Evolutionary conservation across 2,329 filamentous ascomycete genomes (phyloP).

Genomic region (Zopfia rhizophila): DNA sequence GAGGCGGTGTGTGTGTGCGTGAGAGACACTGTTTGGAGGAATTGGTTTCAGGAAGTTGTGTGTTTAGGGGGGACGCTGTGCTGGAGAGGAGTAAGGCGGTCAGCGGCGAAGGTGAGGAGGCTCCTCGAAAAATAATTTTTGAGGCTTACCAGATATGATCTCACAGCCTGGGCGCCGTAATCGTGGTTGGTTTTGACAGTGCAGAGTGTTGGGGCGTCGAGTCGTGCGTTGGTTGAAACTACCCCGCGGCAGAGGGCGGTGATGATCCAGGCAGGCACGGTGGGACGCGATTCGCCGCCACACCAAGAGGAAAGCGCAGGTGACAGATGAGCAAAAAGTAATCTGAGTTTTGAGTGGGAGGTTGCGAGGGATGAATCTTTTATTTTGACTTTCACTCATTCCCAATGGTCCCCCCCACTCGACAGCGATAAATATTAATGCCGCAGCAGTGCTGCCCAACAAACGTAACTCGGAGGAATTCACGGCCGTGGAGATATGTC

Average conservation of each 20-base stretch:
- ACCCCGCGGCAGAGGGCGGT: slow-evolving; percentile 35
- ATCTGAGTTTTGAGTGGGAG: slow-evolving; percentile 7
- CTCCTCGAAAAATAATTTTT: slow-evolving; percentile 7
- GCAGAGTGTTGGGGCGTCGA: slow-evolving; percentile 9
- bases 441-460: slow-evolving; percentile 36
- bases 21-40: slow-evolving; percentile 11
- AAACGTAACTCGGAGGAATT: no score
- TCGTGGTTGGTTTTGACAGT: no score
- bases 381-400: slow-evolving; percentile 11
- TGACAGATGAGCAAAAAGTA: slow-evolving; percentile 30
- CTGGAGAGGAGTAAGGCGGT: slow-evolving; percentile 31
- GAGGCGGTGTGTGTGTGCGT: slow-evolving; percentile 15
- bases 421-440: slow-evolving; percentile 34
- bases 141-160: slow-evolving; percentile 15
- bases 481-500: no score
- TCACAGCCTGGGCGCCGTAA: no score
- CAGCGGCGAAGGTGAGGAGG: slow-evolving; percentile 27
- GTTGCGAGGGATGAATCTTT: slow-evolving; percentile 15
- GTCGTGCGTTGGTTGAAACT: neutral
- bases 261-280: slow-evolving; percentile 35
- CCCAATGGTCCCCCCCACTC: slow-evolving; percentile 8
- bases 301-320: neutral
- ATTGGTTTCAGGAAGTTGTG: slow-evolving; percentile 9
- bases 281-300: slow-evolving; percentile 35
- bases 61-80: slow-evolving; percentile 8